Percentiles rank a stretch among this genome's conserved stretches.
Conservation (phyloP, 306 rosid species). For the Morella rubra region DNA sequence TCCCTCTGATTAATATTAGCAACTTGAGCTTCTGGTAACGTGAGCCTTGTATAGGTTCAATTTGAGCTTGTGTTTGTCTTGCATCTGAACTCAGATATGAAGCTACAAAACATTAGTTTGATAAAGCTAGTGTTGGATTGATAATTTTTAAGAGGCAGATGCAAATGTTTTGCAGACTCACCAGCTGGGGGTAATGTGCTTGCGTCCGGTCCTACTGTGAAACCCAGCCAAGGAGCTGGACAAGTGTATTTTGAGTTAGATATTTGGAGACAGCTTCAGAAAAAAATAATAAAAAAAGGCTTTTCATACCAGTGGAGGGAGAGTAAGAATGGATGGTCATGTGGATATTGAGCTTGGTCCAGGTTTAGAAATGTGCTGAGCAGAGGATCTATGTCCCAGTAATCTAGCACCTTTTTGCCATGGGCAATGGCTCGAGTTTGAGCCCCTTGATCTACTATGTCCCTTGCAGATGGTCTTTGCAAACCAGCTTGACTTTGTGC, state of each 20-base stretch:
- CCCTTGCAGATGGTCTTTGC: too few relatives aligned
- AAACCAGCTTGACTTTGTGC: not conserved
- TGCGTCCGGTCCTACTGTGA: not conserved
- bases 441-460: too few relatives aligned
- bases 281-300: too few relatives aligned
- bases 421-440: too few relatives aligned
- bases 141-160: not conserved
- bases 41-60: not conserved
- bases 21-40: not conserved
- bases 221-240: not conserved
- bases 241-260: not conserved
- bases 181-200: not conserved
- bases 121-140: not conserved
- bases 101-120: not conserved
- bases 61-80: not conserved
- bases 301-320: not conserved
- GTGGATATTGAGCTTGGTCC: not conserved
- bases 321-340: not conserved
- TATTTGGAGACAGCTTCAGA: conserved; percentile 1
- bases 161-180: not conserved
- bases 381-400: not conserved
- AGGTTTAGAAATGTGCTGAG: not conserved
- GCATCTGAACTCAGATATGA: not conserved
- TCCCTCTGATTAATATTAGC: not conserved
- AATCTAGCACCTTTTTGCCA: not conserved